Evolutionary conservation across 257 asterid genomes (phyloP), one percentile per base, ranked within the genome.

Genomic region (Lycium ferocissimum): DNA sequence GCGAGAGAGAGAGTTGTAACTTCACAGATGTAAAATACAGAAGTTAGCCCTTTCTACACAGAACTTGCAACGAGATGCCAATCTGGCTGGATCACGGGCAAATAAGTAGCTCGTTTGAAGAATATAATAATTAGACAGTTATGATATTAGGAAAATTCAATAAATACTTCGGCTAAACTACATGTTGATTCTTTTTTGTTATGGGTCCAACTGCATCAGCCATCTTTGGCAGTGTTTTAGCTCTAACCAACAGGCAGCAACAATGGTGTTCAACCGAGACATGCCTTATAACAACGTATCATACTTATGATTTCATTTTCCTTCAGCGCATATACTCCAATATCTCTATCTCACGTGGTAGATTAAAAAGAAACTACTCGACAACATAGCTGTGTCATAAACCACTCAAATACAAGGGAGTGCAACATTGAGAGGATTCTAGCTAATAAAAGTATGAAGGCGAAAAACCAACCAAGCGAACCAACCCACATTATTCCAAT

Each of bases 381-480:
- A 71, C 7, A 17, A 71, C 26, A 4, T 40, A 71, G 26, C 17
- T 40, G 79, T 70, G 13, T 18, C 54, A 70, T 47, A 40, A 18
- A 40, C 54, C 54, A 9, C 79, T 70, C 9, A 70, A 70, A 53
- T 9, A 43, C 9, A 71, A 40, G 9, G 56, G 35, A 43, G 56
- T 71, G 79, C 80, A 72, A 73, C 59, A 73, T 20, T 20, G 37
- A 73, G 80, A 73, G 80, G 18, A 72, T 75, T 75, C 62, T 14
- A 14, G 51, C 20, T 26, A 43, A 22, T 49, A 12, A 47, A 47
- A 22, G 61, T 3, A 22, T 12, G 26, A 38, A 49, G 1, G 37
- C 45, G 12, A 49, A 13, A 47, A 12, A 12, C 62, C 81, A 75
- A 22, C 45, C 43, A 75, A 22, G 8, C 80, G 8, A 45, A 2